Evolutionary conservation across 116 monocot genomes (phyloP), one percentile per base, ranked within the genome.

Genomic region (Iris pallida): DNA sequence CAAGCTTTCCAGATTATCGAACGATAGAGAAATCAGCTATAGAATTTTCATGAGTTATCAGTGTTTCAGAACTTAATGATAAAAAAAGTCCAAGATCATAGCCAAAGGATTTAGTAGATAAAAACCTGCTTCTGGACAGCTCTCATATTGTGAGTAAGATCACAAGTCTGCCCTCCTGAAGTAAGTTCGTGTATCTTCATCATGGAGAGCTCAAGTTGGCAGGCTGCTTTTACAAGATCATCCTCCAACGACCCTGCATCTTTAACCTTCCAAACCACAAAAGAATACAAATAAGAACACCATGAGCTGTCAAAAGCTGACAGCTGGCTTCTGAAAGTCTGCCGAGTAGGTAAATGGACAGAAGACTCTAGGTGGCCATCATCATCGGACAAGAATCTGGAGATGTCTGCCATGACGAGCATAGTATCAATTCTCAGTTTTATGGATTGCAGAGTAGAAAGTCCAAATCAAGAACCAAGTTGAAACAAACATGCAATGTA

Each of bases 191-290:
- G 93, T 42, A 81, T 98, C 68, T 88, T 88, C 87, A 98, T 86
- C 98, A 98, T 98, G 56, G 98, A 98, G 46, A 98, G 80, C 80
- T 98, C 98, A 73, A 98, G 80, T 47, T 88, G 87, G 84, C 98
- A 98, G 45, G 98, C 98, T 65, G 88, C 83, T 79, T 84, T 98
- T 5, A 98, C 93, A 63, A 98, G 88, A 85, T 93, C 90, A 51
- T 93, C 88, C 72, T 90, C 98, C 63, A 98, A 79, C 5, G 81
- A 73, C 60, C 79, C 90, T 65, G 98, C 98, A 86, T 98, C 98
- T 59, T 98, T 98, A 13, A 86, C 82, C 61, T 98, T 98, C 98
- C 98, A 98, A 1, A 86, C 93, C 41, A 90, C 90, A 90, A 98
- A 98, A 12, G 68, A 69, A 71, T 93, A 86, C n/a, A 98, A 77